Evolutionary conservation across 192 early-diverging fungal genomes (phyloP), one percentile per base, ranked within the genome.

Genomic region (Glomus cerebriforme): DNA sequence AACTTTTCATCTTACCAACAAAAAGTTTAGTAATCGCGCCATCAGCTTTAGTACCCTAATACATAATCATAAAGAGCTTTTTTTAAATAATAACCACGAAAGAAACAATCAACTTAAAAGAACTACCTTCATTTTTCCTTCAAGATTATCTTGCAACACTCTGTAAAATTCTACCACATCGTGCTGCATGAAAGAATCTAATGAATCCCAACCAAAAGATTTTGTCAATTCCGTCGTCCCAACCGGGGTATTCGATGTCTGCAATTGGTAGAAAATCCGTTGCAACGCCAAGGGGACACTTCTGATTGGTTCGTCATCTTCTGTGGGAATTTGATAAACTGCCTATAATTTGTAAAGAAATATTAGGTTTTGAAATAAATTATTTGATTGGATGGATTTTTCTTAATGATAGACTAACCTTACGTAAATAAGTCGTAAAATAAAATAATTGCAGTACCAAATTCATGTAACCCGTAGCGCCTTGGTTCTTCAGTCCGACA

Each of bases 151-250:
- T 83, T 97, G 96, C 63, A 99, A 86, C 15, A 98, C 95, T 64
- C 98, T 90, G 84, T 97, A 97, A 80, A 99, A 97, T 83, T 98
- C 97, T 82, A 98, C 96, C n/a, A 98, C 94, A 85, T 99, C 98
- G 81, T 99, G 98, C 86, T 99, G 97, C 89, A 91, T 93, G 79
- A 98, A 99, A 27, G 95, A 92, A 45, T 98, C 98, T 45, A 92
- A 72, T 15, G 96, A 93, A 82, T 97, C 93, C 98, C 98, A 99
- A 32, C 98, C 98, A 91, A 99, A 99, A 0, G 96, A 97, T 82
- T 93, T 93, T 60, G 98, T 99, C 79, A 99, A 86, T 85, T 98
- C 98, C 3, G 90, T 96, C 2, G 98, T 99, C 37, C 90, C 94
- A 47, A 99, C 95, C 7, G 96, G 82, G 27, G 84, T 80, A 45